These are phyloP conservation scores for Ophioceras dolichostomum DNA, from an alignment of 2,329 filamentous ascomycete species.

Conservation along the genomic window DNA sequence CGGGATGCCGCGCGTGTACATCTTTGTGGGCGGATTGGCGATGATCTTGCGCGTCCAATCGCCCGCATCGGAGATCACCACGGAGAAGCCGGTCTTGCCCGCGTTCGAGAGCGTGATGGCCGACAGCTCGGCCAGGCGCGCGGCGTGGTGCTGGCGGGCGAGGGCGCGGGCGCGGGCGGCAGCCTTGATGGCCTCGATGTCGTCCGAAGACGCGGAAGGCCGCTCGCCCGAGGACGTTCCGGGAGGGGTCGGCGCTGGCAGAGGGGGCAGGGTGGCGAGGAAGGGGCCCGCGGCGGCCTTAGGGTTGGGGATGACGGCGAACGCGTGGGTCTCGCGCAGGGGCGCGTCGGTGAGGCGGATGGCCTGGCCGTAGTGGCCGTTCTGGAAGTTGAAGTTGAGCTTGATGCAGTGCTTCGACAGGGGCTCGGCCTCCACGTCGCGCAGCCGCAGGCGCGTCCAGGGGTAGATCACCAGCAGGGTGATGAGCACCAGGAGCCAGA, in stretches of 20 bases:
- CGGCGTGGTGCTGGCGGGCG: not conserved
- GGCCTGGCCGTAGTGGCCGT: constrained; percentile 42
- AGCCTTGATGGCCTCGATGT: constrained; percentile 4
- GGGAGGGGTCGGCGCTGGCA: not conserved
- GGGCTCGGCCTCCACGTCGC: constrained; percentile 50
- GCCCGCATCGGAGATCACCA: constrained; percentile 48
- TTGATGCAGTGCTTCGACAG: constrained; percentile 63
- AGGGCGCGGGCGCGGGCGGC: not conserved
- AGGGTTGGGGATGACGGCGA: constrained; percentile 58
- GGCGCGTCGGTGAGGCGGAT: constrained; percentile 51
- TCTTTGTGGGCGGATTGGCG: constrained; percentile 33
- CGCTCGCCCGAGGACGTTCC: constrained; percentile 4
- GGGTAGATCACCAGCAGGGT: constrained; percentile 57
- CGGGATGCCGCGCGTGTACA: constrained; percentile 50
- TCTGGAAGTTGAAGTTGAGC: constrained; percentile 55
- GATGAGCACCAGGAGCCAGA: constrained; percentile 58
- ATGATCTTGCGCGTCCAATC: constrained; percentile 52
- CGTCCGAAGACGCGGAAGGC: too few relatives aligned
- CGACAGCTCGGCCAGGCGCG: not conserved
- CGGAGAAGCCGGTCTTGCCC: constrained; percentile 45
- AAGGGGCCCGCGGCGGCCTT: constrained; percentile 10
- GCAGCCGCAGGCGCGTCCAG: constrained; percentile 60
- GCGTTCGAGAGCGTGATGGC: constrained; percentile 11
- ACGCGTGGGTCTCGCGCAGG: constrained; percentile 61
- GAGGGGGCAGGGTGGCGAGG: constrained; percentile 1